phyloP scores from a whole-genome alignment of 352 stramenopile species.

The Globisporangium takayamanum region DNA sequence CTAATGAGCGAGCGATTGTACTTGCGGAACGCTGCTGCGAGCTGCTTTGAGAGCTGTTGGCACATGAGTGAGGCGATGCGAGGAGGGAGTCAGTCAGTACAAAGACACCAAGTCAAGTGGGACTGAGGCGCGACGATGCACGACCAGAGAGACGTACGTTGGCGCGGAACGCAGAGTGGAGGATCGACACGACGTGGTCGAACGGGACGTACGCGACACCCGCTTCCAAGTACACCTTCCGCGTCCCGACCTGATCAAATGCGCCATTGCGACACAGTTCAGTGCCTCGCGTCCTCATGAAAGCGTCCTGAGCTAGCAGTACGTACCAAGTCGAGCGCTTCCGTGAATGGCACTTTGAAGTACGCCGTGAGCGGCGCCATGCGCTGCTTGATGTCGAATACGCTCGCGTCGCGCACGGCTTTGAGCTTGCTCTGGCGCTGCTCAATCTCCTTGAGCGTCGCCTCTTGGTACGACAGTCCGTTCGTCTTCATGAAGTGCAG shows the following conservation, averaged over 20 bases:
- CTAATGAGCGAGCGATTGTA: conserved; percentile 87
- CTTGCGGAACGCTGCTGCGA: conserved; percentile 85
- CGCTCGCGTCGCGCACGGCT: conserved; percentile 51
- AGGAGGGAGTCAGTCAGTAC: conserved; percentile 5
- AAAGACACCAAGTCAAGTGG: too few relatives aligned
- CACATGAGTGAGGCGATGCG: not conserved
- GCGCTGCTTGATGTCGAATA: conserved; percentile 39
- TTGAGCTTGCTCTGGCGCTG: conserved; percentile 54
- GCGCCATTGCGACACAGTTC: not conserved
- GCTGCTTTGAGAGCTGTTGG: conserved; percentile 82
- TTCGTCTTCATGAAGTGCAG: conserved; percentile 86
- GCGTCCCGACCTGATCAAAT: conserved; percentile 36
- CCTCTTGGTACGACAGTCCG: conserved; percentile 70
- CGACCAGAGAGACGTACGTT: conserved; percentile 34
- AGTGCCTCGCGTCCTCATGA: not conserved
- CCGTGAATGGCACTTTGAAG: conserved; percentile 96
- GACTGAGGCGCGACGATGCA: not conserved
- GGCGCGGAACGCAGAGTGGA: conserved; percentile 90
- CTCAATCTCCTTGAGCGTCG: conserved; percentile 60
- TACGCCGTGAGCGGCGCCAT: conserved; percentile 63
- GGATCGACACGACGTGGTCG: conserved; percentile 92
- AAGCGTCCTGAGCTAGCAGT: not conserved
- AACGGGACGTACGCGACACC: conserved; percentile 95
- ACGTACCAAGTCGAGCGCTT: conserved; percentile 92
- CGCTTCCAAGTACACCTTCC: conserved; percentile 91